Evolutionary conservation across 179 eudicot species (phyloP).

Genomic region (Heliamphora pulchella): DNA sequence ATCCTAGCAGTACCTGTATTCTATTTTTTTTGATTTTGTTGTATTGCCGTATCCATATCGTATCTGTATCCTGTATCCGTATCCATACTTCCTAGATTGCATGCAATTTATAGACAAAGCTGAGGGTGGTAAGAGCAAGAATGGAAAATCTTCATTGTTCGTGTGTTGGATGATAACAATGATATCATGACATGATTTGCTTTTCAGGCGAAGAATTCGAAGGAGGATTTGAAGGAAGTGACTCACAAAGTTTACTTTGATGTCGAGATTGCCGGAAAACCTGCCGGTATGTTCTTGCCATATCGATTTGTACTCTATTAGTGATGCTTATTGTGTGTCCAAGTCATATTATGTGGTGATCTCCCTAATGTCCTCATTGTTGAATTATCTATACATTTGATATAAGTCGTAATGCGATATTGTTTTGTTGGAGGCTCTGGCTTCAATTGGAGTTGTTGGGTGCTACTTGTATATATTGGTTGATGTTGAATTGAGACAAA

Average conservation of each 20-base stretch:
- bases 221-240: constrained; percentile 62
- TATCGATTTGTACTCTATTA: not conserved
- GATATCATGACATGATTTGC: constrained; percentile 9
- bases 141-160: not conserved
- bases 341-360: not conserved
- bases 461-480: not conserved
- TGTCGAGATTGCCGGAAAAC: constrained; percentile 76
- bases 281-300: constrained; percentile 53
- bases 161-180: not conserved
- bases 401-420: not conserved
- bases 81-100: too few relatives aligned
- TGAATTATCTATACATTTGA: not conserved
- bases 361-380: not conserved
- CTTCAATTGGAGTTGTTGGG: not conserved
- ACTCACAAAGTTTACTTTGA: constrained; percentile 89
- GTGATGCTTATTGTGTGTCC: constrained; percentile 5
- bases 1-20: too few relatives aligned
- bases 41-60: too few relatives aligned
- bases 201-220: constrained; percentile 72
- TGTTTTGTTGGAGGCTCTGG: not conserved
- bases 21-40: too few relatives aligned
- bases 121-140: not conserved
- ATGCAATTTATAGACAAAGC: too few relatives aligned
- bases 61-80: too few relatives aligned
- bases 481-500: not conserved